Evolutionary conservation across 164 flowering plant genomes (phyloP).

Genomic region (Akebia trifoliata): DNA sequence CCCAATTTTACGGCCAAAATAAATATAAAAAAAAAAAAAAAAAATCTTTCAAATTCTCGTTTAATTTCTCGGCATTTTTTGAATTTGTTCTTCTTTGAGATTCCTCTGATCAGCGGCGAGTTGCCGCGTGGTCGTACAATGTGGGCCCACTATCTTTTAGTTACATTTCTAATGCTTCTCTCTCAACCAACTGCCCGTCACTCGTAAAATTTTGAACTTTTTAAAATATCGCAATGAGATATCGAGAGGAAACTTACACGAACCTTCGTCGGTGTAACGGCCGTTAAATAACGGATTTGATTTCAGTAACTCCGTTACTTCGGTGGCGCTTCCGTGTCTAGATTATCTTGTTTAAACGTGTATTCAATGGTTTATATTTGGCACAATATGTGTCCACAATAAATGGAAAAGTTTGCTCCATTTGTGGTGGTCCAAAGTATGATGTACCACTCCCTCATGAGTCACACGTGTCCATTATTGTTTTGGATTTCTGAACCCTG

Average conservation of each 20-base stretch:
- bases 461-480: too few species aligned
- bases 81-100: not conserved
- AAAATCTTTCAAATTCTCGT: not conserved
- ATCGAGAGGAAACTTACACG: not conserved
- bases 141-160: not conserved
- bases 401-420: too few species aligned
- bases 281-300: too few species aligned
- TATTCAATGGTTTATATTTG: too few species aligned
- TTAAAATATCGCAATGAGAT: not conserved
- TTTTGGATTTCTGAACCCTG: too few species aligned
- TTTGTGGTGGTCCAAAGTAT: too few species aligned
- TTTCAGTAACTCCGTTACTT: too few species aligned
- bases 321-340: too few species aligned
- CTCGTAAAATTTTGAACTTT: not conserved
- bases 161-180: not conserved
- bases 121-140: conserved; percentile 16
- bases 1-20: not conserved
- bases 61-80: not conserved
- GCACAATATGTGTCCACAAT: too few species aligned
- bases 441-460: too few species aligned
- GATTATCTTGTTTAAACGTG: too few species aligned
- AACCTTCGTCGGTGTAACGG: not conserved
- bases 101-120: conserved; percentile 6
- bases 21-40: not conserved
- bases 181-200: not conserved